Conservation (phyloP, 768 basidiomycete species). For the Gymnopilus dilepis region DNA sequence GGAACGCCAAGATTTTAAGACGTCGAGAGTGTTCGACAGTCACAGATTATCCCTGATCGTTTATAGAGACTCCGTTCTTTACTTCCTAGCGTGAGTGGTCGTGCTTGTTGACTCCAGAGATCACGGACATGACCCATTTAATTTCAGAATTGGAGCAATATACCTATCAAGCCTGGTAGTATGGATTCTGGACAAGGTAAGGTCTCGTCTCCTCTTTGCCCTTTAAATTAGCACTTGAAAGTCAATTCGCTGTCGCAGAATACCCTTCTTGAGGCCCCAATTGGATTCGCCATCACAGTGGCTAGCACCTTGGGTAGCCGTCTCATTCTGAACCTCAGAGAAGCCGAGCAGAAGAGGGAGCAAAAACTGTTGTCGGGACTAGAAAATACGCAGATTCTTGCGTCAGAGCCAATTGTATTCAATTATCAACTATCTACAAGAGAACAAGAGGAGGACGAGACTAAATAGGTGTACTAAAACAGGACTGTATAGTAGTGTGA, state of each 20-base stretch:
- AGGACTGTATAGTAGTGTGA: no score
- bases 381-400: no score
- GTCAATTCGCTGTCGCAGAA: background rate
- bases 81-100: background rate
- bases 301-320: background rate
- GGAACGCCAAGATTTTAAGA: background rate
- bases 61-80: background rate
- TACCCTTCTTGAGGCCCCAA: slow-evolving; percentile 1
- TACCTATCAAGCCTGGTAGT: background rate
- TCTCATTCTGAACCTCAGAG: background rate
- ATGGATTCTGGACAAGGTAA: background rate
- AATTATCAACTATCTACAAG: no score
- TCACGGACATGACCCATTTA: background rate
- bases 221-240: background rate
- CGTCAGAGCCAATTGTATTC: no score
- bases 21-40: background rate
- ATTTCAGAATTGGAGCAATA: background rate
- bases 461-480: background rate
- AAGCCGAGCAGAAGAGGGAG: background rate
- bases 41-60: background rate
- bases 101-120: background rate
- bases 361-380: background rate
- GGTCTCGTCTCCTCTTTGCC: background rate
- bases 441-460: no score
- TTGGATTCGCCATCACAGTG: background rate